Percentiles rank a stretch among this genome's conserved stretches.
Evolutionary conservation across 2,329 filamentous ascomycete genomes (phyloP).

Genomic region (Trichoderma aggressivum): DNA sequence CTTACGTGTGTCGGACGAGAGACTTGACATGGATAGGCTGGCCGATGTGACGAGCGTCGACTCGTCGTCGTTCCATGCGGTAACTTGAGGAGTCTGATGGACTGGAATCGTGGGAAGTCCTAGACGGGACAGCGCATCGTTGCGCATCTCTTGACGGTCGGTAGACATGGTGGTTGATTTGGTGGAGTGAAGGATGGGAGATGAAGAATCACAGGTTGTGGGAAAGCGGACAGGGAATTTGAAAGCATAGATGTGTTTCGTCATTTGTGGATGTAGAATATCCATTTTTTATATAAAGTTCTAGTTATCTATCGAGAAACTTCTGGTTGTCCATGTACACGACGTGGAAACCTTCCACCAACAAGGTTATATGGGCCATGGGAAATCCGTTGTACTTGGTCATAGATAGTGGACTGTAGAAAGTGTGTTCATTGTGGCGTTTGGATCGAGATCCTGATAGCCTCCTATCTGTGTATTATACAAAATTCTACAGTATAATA

Average conservation of each 20-base stretch:
- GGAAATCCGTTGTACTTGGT: background rate
- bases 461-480: background rate
- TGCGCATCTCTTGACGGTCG: background rate
- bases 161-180: background rate
- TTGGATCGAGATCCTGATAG: background rate
- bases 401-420: background rate
- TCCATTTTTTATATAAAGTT: background rate
- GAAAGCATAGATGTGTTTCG: background rate
- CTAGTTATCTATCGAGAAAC: background rate
- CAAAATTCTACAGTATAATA: background rate
- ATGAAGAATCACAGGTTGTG: background rate
- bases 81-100: background rate
- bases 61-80: background rate
- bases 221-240: background rate
- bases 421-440: background rate
- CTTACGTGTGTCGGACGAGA: background rate
- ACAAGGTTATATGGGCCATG: background rate
- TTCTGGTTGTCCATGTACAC: background rate
- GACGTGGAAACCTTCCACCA: background rate
- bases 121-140: background rate
- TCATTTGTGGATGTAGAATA: background rate
- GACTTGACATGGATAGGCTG: background rate
- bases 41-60: background rate
- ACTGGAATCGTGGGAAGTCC: background rate
- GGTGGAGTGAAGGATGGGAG: background rate